Percentiles rank a stretch among this genome's conserved stretches.
Conservation (phyloP, 2,329 filamentous ascomycete genomes). For the Xylaria digitata region DNA sequence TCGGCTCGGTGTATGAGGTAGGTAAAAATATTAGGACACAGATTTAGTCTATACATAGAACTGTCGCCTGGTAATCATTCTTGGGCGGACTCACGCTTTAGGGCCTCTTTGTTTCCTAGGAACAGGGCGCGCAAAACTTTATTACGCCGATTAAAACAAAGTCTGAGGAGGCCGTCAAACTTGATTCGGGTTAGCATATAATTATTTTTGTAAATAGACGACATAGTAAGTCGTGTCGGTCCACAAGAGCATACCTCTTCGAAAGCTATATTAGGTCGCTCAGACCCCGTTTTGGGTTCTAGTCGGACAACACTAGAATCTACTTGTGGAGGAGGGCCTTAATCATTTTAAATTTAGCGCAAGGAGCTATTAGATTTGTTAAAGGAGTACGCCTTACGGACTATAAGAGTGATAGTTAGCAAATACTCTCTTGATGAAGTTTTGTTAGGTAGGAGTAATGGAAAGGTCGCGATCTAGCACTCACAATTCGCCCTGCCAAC, state of each 20-base stretch:
- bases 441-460: background rate
- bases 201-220: background rate
- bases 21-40: constrained; percentile 65
- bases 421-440: background rate
- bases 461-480: background rate
- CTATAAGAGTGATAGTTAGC: constrained; percentile 4
- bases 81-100: constrained; percentile 31
- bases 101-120: constrained; percentile 38
- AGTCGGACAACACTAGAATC: constrained; percentile 85
- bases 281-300: constrained; percentile 82
- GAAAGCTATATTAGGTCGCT: constrained; percentile 86
- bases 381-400: constrained; percentile 62
- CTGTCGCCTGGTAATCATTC: background rate
- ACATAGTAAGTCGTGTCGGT: background rate
- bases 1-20: background rate
- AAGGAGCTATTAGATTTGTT: too few species aligned
- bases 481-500: constrained; percentile 89
- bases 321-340: constrained; percentile 78
- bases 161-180: constrained; percentile 74
- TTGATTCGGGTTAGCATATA: constrained; percentile 22
- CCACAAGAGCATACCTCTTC: constrained; percentile 68
- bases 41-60: constrained; percentile 45
- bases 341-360: too few species aligned
- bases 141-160: constrained; percentile 85
- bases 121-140: constrained; percentile 78